A percentile compares a stretch with the other conserved stretches of the same genome.
phyloP scores from a whole-genome alignment of 1,284 basidiomycete species.

The Limonomyces culmigenus region DNA sequence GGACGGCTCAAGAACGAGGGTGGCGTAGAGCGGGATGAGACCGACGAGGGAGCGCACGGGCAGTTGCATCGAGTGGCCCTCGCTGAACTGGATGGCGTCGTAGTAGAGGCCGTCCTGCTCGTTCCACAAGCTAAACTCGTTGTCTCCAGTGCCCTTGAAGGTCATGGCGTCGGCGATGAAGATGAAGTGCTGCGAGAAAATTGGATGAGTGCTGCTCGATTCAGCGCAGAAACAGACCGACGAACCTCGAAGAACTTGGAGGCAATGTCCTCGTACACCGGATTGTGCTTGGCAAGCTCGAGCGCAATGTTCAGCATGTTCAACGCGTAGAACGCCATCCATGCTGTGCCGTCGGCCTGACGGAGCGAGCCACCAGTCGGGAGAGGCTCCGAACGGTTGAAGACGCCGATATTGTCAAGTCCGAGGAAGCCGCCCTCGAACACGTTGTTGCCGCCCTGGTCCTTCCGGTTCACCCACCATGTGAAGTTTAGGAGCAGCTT shows the following conservation, averaged over 20 bases:
- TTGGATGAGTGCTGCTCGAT: conserved; percentile 5
- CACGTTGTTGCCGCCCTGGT: conserved; percentile 85
- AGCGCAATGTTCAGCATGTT: conserved; percentile 98
- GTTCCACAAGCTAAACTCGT: conserved; percentile 81
- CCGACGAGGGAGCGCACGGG: conserved; percentile 90
- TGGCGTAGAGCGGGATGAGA: conserved; percentile 90
- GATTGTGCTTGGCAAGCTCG: conserved; percentile 94
- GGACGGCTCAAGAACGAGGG: conserved; percentile 81
- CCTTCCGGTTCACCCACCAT: conserved; percentile 99
- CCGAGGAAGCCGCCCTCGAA: conserved; percentile 98
- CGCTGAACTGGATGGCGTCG: conserved; percentile 88
- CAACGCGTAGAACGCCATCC: conserved; percentile 98
- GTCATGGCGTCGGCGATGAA: conserved; percentile 98
- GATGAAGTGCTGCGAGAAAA: conserved; percentile 61
- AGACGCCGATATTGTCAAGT: conserved; percentile 93
- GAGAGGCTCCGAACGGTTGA: conserved; percentile 93
- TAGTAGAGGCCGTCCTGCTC: conserved; percentile 97
- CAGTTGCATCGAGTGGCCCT: conserved; percentile 72
- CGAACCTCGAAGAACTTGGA: conserved; percentile 90
- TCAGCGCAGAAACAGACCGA: conserved; percentile 2
- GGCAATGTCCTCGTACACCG: conserved; percentile 98
- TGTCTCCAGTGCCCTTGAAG: conserved; percentile 51
- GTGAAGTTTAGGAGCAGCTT: conserved; percentile 95
- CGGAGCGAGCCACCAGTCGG: conserved; percentile 86
- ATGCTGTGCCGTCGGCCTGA: conserved; percentile 94